A percentile compares a stretch with the other conserved stretches of the same genome.
Evolutionary conservation across 176 grass and related monocot species (phyloP).

Genomic region (Stipa capillata): DNA sequence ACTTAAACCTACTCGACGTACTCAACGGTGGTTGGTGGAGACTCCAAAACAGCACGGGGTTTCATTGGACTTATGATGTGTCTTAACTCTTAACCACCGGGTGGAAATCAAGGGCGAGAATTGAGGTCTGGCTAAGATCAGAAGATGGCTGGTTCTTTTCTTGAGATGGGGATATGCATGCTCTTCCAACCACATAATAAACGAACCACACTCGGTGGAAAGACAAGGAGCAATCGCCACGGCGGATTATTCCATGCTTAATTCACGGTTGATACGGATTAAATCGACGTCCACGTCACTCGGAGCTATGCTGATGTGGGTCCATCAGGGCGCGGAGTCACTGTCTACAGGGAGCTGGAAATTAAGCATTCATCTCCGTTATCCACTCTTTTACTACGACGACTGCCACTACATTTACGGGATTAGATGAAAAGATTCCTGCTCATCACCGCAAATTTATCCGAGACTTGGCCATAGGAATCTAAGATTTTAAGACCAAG

Average conservation of each 20-base stretch:
- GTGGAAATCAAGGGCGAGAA: no score
- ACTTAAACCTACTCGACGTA: not conserved
- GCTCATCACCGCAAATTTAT: not conserved
- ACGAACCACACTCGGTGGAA: no score
- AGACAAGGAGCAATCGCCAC: not conserved
- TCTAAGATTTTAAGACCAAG: no score
- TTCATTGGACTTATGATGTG: no score
- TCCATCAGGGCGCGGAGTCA: not conserved
- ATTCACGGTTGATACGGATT: not conserved
- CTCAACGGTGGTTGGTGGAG: not conserved
- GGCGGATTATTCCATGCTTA: not conserved
- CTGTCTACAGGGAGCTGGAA: not conserved
- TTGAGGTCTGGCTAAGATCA: no score
- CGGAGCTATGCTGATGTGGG: conserved; percentile 32
- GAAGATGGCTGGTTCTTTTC: no score
- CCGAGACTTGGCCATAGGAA: no score
- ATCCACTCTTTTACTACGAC: not conserved
- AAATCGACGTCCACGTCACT: conserved; percentile 23
- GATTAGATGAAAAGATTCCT: not conserved
- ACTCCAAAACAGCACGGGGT: not conserved
- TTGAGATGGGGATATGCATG: no score
- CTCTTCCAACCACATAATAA: no score
- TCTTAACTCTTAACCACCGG: no score
- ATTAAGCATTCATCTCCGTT: not conserved
- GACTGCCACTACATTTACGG: not conserved